phyloP scores from a whole-genome alignment of 495 filamentous ascomycete genomes.

The Penicillium atrosanguineum region DNA sequence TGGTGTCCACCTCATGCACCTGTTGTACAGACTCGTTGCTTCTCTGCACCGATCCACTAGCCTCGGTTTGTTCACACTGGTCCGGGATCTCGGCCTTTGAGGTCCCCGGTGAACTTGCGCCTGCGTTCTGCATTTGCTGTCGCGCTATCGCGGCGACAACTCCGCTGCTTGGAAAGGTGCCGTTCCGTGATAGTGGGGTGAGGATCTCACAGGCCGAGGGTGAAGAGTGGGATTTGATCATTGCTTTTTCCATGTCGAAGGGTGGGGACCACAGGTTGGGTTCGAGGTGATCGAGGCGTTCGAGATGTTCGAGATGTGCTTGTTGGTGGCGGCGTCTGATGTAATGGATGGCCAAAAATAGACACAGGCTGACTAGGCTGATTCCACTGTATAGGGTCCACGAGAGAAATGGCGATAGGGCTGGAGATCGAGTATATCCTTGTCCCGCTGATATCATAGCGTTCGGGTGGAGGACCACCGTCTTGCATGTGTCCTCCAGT shows the following conservation, averaged over 20 bases:
- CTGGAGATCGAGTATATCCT: conserved; percentile 2
- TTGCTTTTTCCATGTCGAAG: conserved; percentile 21
- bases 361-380: not conserved
- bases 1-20: conserved; percentile 31
- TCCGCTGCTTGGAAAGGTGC: conserved; percentile 31
- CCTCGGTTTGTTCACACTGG: not conserved
- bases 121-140: conserved; percentile 12
- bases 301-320: not conserved
- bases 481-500: not conserved
- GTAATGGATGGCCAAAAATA: not conserved
- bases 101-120: not conserved
- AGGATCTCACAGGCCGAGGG: conserved; percentile 39
- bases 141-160: conserved; percentile 20
- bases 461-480: not conserved
- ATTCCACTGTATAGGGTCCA: not conserved
- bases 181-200: conserved; percentile 32
- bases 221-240: conserved; percentile 1
- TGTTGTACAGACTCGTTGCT: conserved; percentile 26
- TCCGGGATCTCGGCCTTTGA: not conserved
- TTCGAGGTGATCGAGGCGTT: no score
- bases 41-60: conserved; percentile 15
- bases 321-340: not conserved
- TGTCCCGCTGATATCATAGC: conserved; percentile 1
- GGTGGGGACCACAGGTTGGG: conserved; percentile 1
- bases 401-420: not conserved